Evolutionary conservation across 495 filamentous ascomycete genomes (phyloP).

Genomic region (Choiromyces venosus): DNA sequence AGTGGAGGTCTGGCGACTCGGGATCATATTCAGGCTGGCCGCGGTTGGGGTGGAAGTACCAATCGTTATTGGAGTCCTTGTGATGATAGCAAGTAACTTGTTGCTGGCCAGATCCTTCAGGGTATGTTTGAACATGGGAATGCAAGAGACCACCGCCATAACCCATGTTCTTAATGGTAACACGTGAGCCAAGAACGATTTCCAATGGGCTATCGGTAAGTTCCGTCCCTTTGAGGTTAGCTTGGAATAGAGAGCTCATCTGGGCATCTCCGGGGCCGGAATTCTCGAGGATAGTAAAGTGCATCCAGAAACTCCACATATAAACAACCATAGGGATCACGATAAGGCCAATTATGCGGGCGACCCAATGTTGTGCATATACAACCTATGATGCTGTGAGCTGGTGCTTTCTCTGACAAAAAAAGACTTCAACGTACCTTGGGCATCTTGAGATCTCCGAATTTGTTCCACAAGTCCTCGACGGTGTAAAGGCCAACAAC

Average conservation of each 20-base stretch:
- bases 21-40: conserved; percentile 64
- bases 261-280: conserved; percentile 95
- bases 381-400: conserved; percentile 43
- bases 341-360: conserved; percentile 83
- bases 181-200: conserved; percentile 78
- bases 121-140: conserved; percentile 93
- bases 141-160: conserved; percentile 97
- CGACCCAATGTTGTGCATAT: conserved; percentile 68
- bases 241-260: conserved; percentile 99
- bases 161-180: conserved; percentile 97
- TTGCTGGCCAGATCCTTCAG: conserved; percentile 89
- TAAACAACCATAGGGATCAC: conserved; percentile 81
- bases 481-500: conserved; percentile 92
- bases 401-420: not conserved
- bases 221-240: conserved; percentile 86
- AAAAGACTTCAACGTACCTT: conserved; percentile 50
- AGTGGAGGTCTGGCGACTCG: conserved; percentile 59
- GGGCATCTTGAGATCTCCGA: conserved; percentile 87
- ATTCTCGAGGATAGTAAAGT: conserved; percentile 89
- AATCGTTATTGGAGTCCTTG: conserved; percentile 99
- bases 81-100: conserved; percentile 99
- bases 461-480: conserved; percentile 98
- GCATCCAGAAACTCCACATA: conserved; percentile 87
- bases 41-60: conserved; percentile 96
- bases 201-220: conserved; percentile 92